These are phyloP conservation scores for Kalanchoe fedtschenkoi DNA, from an alignment of 164 flowering plant genomes.

Conservation along the genomic window DNA sequence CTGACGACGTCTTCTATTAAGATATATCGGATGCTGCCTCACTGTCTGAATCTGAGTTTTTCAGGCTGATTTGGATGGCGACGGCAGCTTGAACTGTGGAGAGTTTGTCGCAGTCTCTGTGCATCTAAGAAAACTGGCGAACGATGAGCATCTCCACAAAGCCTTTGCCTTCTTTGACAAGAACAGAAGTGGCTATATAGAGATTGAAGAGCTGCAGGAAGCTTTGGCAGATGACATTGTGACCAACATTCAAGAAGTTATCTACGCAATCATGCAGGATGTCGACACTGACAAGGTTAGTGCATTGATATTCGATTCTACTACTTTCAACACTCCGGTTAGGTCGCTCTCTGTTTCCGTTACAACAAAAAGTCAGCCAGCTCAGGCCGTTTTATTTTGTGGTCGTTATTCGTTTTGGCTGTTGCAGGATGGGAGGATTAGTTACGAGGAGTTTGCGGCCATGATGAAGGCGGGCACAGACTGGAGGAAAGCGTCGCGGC, in stretches of 20 bases:
- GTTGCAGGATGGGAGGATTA: slow-evolving; percentile 70
- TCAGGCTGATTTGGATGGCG: slow-evolving; percentile 59
- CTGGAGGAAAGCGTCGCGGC: slow-evolving; percentile 92
- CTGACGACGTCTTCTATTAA: background rate
- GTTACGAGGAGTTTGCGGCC: slow-evolving; percentile 69
- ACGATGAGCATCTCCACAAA: slow-evolving; percentile 60
- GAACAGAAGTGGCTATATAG: slow-evolving; percentile 49
- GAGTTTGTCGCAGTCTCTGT: slow-evolving; percentile 57
- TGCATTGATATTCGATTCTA: background rate
- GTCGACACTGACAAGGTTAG: slow-evolving; percentile 66
- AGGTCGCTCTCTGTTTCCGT: no score
- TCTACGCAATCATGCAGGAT: slow-evolving; percentile 54
- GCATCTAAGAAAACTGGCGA: slow-evolving; percentile 46
- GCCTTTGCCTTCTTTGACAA: slow-evolving; percentile 52
- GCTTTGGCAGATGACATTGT: slow-evolving; percentile 41
- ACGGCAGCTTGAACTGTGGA: slow-evolving; percentile 43
- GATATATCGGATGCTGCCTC: no score
- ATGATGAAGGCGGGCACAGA: slow-evolving; percentile 94
- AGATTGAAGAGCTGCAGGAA: slow-evolving; percentile 44
- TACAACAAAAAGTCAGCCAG: background rate
- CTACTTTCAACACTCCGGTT: no score
- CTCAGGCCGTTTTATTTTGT: background rate
- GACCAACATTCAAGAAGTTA: slow-evolving; percentile 34
- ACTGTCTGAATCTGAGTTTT: background rate
- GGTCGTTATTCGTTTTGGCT: background rate